A percentile compares a stretch with the other conserved stretches of the same genome.
phyloP scores from a whole-genome alignment of 164 flowering plant species.

The Houttuynia cordata region DNA sequence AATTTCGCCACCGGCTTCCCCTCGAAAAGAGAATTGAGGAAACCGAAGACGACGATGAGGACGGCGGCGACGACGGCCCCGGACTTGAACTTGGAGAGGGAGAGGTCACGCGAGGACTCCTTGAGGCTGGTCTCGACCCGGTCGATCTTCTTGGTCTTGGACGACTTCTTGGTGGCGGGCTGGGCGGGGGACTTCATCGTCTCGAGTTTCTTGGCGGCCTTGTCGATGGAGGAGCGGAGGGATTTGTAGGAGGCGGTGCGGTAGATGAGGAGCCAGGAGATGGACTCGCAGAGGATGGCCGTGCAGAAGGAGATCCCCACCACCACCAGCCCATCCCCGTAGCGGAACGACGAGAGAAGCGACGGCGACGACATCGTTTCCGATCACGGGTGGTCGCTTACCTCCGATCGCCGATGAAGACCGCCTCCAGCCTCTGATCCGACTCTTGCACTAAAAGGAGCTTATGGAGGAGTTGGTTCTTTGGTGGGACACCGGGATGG shows the following conservation, averaged over 20 bases:
- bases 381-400: no score
- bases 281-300: slow-evolving; percentile 79
- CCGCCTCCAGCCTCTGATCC: no score
- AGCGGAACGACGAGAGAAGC: slow-evolving; percentile 36
- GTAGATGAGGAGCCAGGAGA: slow-evolving; percentile 96
- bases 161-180: slow-evolving; percentile 22
- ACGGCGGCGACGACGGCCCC: slow-evolving; percentile 94
- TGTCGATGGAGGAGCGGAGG: slow-evolving; percentile 89
- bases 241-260: slow-evolving; percentile 85
- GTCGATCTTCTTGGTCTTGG: slow-evolving; percentile 86
- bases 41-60: slow-evolving; percentile 73
- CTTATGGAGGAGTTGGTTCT: no score
- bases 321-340: slow-evolving; percentile 67
- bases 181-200: slow-evolving; percentile 51
- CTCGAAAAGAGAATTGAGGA: slow-evolving; percentile 78
- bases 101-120: slow-evolving; percentile 83
- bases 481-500: no score
- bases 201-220: slow-evolving; percentile 86
- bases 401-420: no score
- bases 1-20: slow-evolving; percentile 83
- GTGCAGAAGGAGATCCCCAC: slow-evolving; percentile 75
- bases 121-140: slow-evolving; percentile 82
- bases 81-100: slow-evolving; percentile 91
- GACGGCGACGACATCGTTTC: neutral
- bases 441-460: no score